phyloP scores from a whole-genome alignment of 164 flowering plant genomes.

The Akebia trifoliata region DNA sequence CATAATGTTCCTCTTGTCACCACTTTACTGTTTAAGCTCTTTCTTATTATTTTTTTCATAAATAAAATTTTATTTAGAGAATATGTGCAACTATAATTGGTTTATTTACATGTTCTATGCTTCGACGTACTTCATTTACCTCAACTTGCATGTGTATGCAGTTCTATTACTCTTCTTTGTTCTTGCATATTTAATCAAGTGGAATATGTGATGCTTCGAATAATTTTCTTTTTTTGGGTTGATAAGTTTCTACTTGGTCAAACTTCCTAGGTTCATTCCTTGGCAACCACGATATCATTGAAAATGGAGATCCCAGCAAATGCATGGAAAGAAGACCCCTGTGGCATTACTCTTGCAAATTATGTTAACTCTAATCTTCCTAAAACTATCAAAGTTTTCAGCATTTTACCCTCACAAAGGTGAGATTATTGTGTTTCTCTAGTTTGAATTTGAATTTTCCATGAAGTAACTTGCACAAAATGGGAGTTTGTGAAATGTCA shows the following conservation, averaged over 20 bases:
- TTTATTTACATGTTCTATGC: too few species aligned
- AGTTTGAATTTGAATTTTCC: neutral
- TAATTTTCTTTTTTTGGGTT: neutral
- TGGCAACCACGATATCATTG: constrained; percentile 75
- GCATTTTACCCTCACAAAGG: constrained; percentile 83
- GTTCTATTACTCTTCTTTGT: neutral
- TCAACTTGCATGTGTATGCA: neutral
- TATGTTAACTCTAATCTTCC: constrained; percentile 64
- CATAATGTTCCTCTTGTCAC: too few species aligned
- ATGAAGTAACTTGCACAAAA: neutral
- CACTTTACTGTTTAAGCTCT: too few species aligned
- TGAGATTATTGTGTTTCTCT: constrained; percentile 19
- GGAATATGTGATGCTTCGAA: neutral
- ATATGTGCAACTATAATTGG: too few species aligned
- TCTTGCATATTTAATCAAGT: neutral
- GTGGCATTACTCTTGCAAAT: constrained; percentile 67
- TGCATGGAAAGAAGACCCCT: constrained; percentile 78
- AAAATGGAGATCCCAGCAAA: constrained; percentile 88
- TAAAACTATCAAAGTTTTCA: constrained; percentile 61
- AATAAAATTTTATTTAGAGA: too few species aligned
- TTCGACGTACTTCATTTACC: neutral
- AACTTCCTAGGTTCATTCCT: constrained; percentile 68
- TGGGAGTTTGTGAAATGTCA: neutral
- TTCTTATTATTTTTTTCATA: neutral
- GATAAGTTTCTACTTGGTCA: constrained; percentile 2